Conservation (phyloP, 2,329 filamentous ascomycete genomes). For the Trichoderma sp. region DNA sequence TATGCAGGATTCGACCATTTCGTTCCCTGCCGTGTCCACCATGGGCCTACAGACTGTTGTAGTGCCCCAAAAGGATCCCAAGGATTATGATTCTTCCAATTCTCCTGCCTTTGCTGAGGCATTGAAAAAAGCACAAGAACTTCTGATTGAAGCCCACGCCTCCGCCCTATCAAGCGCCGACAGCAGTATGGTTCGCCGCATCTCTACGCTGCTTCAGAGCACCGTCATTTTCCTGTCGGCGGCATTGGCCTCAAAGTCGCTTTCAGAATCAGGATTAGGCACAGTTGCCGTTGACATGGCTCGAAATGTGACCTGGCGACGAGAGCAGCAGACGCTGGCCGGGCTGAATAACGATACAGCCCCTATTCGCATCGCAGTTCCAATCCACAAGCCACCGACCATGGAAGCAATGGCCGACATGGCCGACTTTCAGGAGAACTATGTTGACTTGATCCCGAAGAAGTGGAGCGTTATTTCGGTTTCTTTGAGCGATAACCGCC, state of each 20-base stretch:
- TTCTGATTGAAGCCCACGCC: conserved; percentile 61
- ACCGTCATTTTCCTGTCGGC: conserved; percentile 65
- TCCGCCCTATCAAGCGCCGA: conserved; percentile 53
- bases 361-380: conserved; percentile 28
- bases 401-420: conserved; percentile 51
- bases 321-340: conserved; percentile 60
- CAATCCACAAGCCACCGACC: conserved; percentile 39
- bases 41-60: conserved; percentile 28
- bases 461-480: conserved; percentile 85
- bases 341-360: conserved; percentile 25
- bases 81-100: conserved; percentile 27
- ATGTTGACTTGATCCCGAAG: conserved; percentile 78
- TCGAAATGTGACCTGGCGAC: conserved; percentile 63
- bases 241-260: conserved; percentile 46
- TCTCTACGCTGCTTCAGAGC: conserved; percentile 62
- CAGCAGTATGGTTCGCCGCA: conserved; percentile 58
- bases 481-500: conserved; percentile 73
- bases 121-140: conserved; percentile 62
- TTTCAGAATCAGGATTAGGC: conserved; percentile 54
- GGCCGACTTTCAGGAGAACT: conserved; percentile 69
- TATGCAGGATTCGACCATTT: conserved; percentile 88
- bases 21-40: conserved; percentile 66
- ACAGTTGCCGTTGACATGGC: conserved; percentile 66
- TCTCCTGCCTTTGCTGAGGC: conserved; percentile 52
- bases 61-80: conserved; percentile 29